Evolutionary conservation across 352 stramenopile species (phyloP), one percentile per base, ranked within the genome.

Genomic region (Pythium monospermum): DNA sequence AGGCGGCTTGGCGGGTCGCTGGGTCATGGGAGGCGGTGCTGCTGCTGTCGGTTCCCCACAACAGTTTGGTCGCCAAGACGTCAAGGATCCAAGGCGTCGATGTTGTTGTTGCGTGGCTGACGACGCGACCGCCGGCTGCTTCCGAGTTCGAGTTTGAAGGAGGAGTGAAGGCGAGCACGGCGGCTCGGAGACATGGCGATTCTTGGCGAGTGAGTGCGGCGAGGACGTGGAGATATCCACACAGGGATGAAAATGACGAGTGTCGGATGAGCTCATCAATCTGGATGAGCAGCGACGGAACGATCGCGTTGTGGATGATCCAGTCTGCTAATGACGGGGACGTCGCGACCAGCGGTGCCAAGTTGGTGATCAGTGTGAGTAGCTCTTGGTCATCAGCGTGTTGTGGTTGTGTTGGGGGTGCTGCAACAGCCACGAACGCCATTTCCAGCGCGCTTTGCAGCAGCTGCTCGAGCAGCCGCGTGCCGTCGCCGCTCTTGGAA

Each of bases 81-180:
- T 54, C 22, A 6, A 64, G 3, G 16, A 58, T 53, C 47, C 33
- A 54, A 6, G 47, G 37, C 4, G 30, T 35, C n/a, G n/a, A n/a
- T n/a, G n/a, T n/a, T n/a, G n/a, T n/a, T n/a, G n/a, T n/a, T n/a
- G n/a, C n/a, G n/a, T n/a, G n/a, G n/a, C n/a, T n/a, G n/a, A n/a
- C n/a, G n/a, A n/a, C n/a, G n/a, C n/a, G n/a, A 50, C 13, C 4
- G 10, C 1, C 3, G 16, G 3, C 1, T 52, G 11, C 2, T 48
- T 42, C 38, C 2, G 1, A 22, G 26, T 16, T 19, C n/a, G 7
- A 10, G 1, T 23, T 0, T 40, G 23, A 2, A 5, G 51, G 0
- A 11, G 32, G n/a, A n/a, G n/a, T n/a, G 15, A 45, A 44, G 11
- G 21, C 25, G 12, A 61, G 38, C 4, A 52, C 38, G 1, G n/a